These are phyloP conservation scores for Chalciporus sp. DNA, from an alignment of 1,284 basidiomycete genomes.

Conservation along the genomic window DNA sequence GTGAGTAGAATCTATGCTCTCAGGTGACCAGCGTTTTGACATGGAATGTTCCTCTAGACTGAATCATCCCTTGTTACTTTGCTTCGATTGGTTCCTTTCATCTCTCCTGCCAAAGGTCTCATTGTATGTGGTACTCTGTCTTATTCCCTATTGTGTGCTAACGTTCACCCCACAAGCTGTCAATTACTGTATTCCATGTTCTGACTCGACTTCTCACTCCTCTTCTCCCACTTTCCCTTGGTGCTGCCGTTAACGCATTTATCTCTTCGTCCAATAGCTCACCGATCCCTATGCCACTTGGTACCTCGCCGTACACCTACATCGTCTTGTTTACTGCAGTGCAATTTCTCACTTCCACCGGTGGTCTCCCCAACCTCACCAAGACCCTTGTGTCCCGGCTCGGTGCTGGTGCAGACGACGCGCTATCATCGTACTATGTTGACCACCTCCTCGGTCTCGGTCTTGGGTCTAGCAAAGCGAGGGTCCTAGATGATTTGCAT, in stretches of 20 bases:
- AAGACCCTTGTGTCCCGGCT: conserved; percentile 82
- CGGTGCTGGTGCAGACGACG: conserved; percentile 82
- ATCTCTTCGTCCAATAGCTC: conserved; percentile 35
- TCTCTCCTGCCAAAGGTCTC: conserved; percentile 24
- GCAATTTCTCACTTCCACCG: conserved; percentile 68
- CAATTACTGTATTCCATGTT: conserved; percentile 70
- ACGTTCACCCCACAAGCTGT: conserved; percentile 38
- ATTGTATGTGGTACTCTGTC: conserved; percentile 18
- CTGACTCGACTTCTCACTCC: conserved; percentile 79
- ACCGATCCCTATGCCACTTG: conserved; percentile 27
- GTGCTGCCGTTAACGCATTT: conserved; percentile 63
- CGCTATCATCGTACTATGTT: conserved; percentile 80
- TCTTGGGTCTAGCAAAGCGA: conserved; percentile 53
- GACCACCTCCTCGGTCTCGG: conserved; percentile 82
- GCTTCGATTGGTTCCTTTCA: conserved; percentile 20
- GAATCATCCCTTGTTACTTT: conserved; percentile 22
- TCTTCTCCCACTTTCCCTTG: conserved; percentile 73
- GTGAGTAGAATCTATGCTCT: conserved; percentile 11
- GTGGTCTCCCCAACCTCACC: conserved; percentile 69
- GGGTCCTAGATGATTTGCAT: conserved; percentile 61
- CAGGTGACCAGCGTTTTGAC: neutral
- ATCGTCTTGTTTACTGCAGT: conserved; percentile 64
- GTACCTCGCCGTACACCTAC: conserved; percentile 62
- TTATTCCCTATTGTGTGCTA: conserved; percentile 10
- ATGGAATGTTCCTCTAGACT: conserved; percentile 4